Evolutionary conservation across 208 protist genomes (phyloP), one percentile per base, ranked within the genome.

Genomic region (Phytomonas sp.): DNA sequence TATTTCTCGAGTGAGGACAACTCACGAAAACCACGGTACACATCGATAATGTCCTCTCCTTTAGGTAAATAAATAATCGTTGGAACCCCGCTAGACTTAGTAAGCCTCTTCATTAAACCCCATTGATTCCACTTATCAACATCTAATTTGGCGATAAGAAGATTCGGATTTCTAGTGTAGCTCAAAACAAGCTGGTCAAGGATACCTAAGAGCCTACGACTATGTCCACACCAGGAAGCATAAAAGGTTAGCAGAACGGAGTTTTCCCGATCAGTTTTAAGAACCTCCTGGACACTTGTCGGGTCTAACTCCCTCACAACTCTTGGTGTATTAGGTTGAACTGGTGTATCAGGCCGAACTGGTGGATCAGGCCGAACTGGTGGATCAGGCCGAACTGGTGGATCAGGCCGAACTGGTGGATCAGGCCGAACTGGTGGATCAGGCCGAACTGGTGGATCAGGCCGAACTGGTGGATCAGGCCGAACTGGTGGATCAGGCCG

Each of bases 151-250:
- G 80, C 92, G 43, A 97, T 81, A n/a, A 88, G 70, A 1, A 95
- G 60, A 63, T 93, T 81, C 56, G 88, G 72, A n/a, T 95, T 86
- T 30, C 77, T 72, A 33, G 74, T 66, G 66, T 74, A 89, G 23
- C 82, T 67, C 36, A 72, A 76, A 1, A 84, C 84, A 8, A 95
- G 68, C 32, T 74, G 29, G 31, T 82, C 85, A 71, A 82, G 86
- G 15, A 79, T 70, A 5, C 77, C 81, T 62, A 83, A 84, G 13
- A 98, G 71, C 53, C 70, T 67, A 80, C 97, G 95, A 84, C 96
- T 98, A 77, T 97, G 89, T 15, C 82, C 78, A 51, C 85, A 94
- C 86, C 87, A 88, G 37, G 84, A 80, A 0, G 83, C 81, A 76
- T 91, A 96, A 66, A 94, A 92, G 65, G 92, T 72, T 8, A 96